A percentile compares a stretch with the other conserved stretches of the same genome.
These are phyloP conservation scores for Ramalina intermedia DNA, from an alignment of 495 filamentous ascomycete species.

Conservation along the genomic window DNA sequence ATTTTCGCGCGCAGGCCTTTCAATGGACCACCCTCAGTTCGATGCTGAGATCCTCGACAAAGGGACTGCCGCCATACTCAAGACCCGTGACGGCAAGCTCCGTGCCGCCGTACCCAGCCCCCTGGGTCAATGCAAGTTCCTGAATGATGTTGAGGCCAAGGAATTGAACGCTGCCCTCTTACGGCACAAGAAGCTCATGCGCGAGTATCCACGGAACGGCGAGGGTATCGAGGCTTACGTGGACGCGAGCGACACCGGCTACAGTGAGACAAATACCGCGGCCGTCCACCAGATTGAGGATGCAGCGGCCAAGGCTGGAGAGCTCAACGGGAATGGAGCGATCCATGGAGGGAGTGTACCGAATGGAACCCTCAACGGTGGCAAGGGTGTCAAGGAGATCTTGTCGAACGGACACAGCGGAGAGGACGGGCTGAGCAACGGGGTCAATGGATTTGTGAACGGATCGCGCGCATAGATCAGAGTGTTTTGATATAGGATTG, in stretches of 20 bases:
- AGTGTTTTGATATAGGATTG: no score
- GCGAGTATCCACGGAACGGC: conserved; percentile 39
- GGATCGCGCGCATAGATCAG: not conserved
- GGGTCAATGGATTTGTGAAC: conserved; percentile 17
- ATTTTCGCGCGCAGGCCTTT: conserved; percentile 46
- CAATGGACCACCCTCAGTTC: conserved; percentile 48
- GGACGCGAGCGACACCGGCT: conserved; percentile 45
- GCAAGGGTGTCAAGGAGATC: conserved; percentile 11
- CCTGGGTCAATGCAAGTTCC: conserved; percentile 39
- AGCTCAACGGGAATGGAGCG: conserved; percentile 17
- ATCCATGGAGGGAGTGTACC: conserved; percentile 13
- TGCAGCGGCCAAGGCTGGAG: conserved; percentile 21
- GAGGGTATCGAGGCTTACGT: conserved; percentile 47
- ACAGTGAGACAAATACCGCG: conserved; percentile 29
- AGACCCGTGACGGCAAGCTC: conserved; percentile 45
- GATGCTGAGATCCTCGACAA: conserved; percentile 42
- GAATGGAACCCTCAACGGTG: conserved; percentile 16
- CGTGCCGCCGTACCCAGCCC: conserved; percentile 43
- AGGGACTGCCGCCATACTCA: conserved; percentile 45
- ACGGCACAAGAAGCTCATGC: conserved; percentile 39
- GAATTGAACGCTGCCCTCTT: conserved; percentile 37
- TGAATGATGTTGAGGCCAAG: conserved; percentile 37
- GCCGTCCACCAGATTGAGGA: conserved; percentile 22
- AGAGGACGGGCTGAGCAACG: conserved; percentile 14
- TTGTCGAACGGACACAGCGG: conserved; percentile 10